These are phyloP conservation scores for Prunus mume DNA, from an alignment of 306 rosid genomes.

Conservation along the genomic window DNA sequence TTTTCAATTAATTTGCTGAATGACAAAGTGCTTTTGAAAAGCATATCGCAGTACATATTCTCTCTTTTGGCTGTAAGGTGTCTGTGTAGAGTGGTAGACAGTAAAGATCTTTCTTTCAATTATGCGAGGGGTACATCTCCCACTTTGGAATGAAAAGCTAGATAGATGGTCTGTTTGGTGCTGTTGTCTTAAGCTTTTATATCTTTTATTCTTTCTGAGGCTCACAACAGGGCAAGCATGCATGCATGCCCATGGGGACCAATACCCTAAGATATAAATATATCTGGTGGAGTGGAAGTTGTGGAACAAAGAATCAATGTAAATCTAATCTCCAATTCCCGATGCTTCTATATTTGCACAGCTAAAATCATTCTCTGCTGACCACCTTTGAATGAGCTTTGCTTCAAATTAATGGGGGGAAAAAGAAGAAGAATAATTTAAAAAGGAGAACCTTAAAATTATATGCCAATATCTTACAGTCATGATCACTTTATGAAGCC, in stretches of 20 bases:
- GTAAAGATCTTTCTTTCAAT: slow-evolving; percentile 13
- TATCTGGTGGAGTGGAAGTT: too few relatives aligned
- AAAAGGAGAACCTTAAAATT: neutral
- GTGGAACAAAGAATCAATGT: neutral
- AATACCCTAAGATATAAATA: neutral
- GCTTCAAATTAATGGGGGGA: neutral
- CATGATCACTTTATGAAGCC: neutral
- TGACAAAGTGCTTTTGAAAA: neutral
- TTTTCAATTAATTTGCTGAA: neutral
- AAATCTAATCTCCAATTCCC: neutral
- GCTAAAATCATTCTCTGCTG: neutral
- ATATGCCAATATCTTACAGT: neutral
- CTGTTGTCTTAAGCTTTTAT: neutral
- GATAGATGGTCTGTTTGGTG: neutral
- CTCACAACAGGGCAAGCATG: neutral
- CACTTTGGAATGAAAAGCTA: slow-evolving; percentile 17
- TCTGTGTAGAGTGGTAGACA: neutral
- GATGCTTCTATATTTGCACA: neutral
- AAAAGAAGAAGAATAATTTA: neutral
- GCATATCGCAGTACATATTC: neutral
- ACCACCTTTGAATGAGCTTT: neutral
- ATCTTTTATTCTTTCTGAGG: neutral
- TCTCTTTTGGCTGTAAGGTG: neutral
- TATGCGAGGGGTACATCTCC: neutral
- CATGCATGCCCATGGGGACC: slow-evolving; percentile 7